Percentiles rank a stretch among this genome's conserved stretches.
These are phyloP conservation scores for Blumeriella jaapii DNA, from an alignment of 2,329 filamentous ascomycete species.

Conservation along the genomic window DNA sequence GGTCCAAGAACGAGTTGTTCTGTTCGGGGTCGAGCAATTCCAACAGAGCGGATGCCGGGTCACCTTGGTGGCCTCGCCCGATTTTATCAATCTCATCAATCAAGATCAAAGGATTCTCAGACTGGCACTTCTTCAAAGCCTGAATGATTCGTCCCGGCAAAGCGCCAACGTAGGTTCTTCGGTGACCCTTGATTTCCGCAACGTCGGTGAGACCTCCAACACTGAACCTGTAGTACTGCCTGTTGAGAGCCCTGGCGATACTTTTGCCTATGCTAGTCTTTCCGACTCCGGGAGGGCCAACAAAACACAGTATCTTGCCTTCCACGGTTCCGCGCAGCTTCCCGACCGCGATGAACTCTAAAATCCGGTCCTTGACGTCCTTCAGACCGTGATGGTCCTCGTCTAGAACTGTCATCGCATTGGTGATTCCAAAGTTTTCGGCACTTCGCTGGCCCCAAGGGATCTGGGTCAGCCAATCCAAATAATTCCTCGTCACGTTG, in stretches of 20 bases:
- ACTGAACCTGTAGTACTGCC: conserved; percentile 97
- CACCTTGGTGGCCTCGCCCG: conserved; percentile 88
- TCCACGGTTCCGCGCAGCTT: conserved; percentile 95
- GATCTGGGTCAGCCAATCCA: conserved; percentile 97
- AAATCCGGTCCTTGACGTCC: conserved; percentile 95
- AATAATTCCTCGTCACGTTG: conserved; percentile 94
- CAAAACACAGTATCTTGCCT: conserved; percentile 96
- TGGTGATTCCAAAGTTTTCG: conserved; percentile 91
- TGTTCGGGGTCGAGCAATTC: conserved; percentile 95
- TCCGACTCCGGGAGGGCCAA: conserved; percentile 91
- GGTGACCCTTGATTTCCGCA: conserved; percentile 95
- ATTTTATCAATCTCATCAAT: conserved; percentile 99
- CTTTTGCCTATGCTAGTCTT: conserved; percentile 99
- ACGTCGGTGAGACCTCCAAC: conserved; percentile 95
- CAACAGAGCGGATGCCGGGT: conserved; percentile 86
- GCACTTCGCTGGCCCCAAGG: conserved; percentile 93
- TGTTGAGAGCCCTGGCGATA: conserved; percentile 84
- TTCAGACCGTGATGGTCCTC: conserved; percentile 96
- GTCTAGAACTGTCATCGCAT: conserved; percentile 82
- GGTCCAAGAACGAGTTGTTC: conserved; percentile 92
- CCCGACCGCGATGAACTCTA: conserved; percentile 96
- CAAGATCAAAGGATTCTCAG: conserved; percentile 89
- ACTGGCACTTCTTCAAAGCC: conserved; percentile 97
- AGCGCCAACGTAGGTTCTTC: conserved; percentile 91
- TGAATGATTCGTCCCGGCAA: conserved; percentile 95